phyloP scores from a whole-genome alignment of 805 yeast genomes.

The Ogataea siamensis region DNA sequence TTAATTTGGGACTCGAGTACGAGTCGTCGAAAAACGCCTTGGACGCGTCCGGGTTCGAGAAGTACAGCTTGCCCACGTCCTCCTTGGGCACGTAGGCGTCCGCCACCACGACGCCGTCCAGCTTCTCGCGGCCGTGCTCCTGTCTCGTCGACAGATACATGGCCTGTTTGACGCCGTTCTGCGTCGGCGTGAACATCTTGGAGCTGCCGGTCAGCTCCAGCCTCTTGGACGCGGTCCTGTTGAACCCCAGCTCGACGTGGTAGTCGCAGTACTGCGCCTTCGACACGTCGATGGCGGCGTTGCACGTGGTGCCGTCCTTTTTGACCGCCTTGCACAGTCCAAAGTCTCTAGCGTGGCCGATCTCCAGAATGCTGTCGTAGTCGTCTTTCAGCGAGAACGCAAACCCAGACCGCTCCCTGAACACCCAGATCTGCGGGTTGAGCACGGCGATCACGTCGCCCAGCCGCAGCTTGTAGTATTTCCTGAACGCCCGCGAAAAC shows the following conservation, averaged over 20 bases:
- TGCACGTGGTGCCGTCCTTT: conserved; percentile 53
- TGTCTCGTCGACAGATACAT: conserved; percentile 33
- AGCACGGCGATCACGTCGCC: conserved; percentile 76
- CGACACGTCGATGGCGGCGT: conserved; percentile 54
- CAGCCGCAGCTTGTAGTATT: conserved; percentile 66
- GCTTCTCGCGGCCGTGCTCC: conserved; percentile 27
- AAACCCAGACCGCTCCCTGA: conserved; percentile 38
- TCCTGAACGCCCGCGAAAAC: conserved; percentile 64
- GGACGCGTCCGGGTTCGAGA: conserved; percentile 42
- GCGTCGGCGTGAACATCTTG: conserved; percentile 55
- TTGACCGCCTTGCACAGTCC: conserved; percentile 59
- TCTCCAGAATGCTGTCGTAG: conserved; percentile 57
- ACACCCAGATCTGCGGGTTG: conserved; percentile 63
- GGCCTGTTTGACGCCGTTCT: conserved; percentile 42
- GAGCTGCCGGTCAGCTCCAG: conserved; percentile 71
- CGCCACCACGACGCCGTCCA: conserved; percentile 27
- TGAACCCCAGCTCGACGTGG: conserved; percentile 61
- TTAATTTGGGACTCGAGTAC: conserved; percentile 46
- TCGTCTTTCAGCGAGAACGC: conserved; percentile 53
- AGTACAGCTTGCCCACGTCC: conserved; percentile 31
- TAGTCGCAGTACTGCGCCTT: conserved; percentile 62
- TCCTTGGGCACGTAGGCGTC: conserved; percentile 28
- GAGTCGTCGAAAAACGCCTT: conserved; percentile 51
- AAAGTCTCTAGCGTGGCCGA: conserved; percentile 68
- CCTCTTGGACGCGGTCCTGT: conserved; percentile 55